A percentile compares a stretch with the other conserved stretches of the same genome.
These are phyloP conservation scores for Cruciata laevipes DNA, from an alignment of 257 asterid species.

Conservation along the genomic window DNA sequence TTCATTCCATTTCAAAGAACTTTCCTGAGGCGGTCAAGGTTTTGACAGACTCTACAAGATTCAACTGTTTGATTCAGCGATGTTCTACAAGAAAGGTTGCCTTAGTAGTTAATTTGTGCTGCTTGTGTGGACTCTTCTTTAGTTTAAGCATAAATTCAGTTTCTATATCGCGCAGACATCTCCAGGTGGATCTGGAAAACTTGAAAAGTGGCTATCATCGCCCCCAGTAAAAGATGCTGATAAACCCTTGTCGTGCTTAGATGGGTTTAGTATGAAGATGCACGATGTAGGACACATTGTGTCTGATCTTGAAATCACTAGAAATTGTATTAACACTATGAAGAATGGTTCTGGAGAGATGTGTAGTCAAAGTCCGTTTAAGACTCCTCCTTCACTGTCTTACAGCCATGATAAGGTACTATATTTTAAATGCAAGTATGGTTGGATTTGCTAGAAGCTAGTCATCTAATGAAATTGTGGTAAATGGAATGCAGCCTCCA, in stretches of 20 bases:
- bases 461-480: slow-evolving; percentile 18
- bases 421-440: slow-evolving; percentile 7
- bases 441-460: slow-evolving; percentile 12
- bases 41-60: slow-evolving; percentile 73
- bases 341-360: slow-evolving; percentile 33
- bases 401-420: slow-evolving; percentile 66
- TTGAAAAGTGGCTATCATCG: slow-evolving; percentile 66
- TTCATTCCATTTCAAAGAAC: slow-evolving; percentile 67
- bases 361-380: slow-evolving; percentile 68
- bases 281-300: slow-evolving; percentile 22
- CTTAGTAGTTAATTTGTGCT: background rate
- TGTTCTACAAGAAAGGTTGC: slow-evolving; percentile 57
- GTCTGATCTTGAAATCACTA: slow-evolving; percentile 29
- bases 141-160: slow-evolving; percentile 12
- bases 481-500: slow-evolving; percentile 41
- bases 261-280: slow-evolving; percentile 29
- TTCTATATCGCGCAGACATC: slow-evolving; percentile 40
- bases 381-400: slow-evolving; percentile 85
- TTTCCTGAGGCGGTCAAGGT: slow-evolving; percentile 55
- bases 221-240: slow-evolving; percentile 54
- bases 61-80: slow-evolving; percentile 66
- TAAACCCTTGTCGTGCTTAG: slow-evolving; percentile 37
- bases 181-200: slow-evolving; percentile 47
- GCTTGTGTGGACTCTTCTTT: slow-evolving; percentile 4
- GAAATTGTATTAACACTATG: slow-evolving; percentile 16